These are phyloP conservation scores for Kazachstania viticola DNA, from an alignment of 805 yeast genomes.

Conservation along the genomic window DNA sequence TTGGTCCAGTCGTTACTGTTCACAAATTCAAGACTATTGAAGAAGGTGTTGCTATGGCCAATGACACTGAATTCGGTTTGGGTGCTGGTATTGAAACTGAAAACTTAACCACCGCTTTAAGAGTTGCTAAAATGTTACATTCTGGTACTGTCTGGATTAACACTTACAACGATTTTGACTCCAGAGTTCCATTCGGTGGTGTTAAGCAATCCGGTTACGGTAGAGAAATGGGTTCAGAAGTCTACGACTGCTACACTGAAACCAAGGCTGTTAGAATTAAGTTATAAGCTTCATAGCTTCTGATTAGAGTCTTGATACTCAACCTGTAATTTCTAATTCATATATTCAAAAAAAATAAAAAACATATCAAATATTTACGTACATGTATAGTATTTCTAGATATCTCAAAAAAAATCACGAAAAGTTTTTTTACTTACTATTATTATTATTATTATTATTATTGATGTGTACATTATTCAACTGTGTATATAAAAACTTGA, in stretches of 20 bases:
- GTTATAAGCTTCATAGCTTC: no score
- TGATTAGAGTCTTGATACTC: no score
- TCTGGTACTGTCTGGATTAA: constrained; percentile 77
- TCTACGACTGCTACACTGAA: constrained; percentile 65
- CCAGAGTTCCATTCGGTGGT: constrained; percentile 73
- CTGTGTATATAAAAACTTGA: no score
- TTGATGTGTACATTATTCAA: no score
- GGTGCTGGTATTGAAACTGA: constrained; percentile 74
- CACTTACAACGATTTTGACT: constrained; percentile 70
- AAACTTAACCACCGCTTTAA: constrained; percentile 47
- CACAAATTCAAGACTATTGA: constrained; percentile 57
- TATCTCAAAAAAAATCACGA: no score
- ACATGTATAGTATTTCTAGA: no score
- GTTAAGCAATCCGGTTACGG: constrained; percentile 73
- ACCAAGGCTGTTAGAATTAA: constrained; percentile 61
- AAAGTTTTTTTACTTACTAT: no score
- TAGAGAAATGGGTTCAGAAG: constrained; percentile 78
- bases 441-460: no score
- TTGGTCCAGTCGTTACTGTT: constrained; percentile 69
- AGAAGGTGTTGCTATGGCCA: constrained; percentile 55
- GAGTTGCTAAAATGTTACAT: constrained; percentile 51
- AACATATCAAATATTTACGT: no score
- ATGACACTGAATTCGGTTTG: constrained; percentile 62
- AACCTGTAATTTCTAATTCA: background rate
- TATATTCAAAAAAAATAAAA: background rate